Evolutionary conservation across 495 filamentous ascomycete genomes (phyloP), one percentile per base, ranked within the genome.

Genomic region (Trichoderma orchidacearum): DNA sequence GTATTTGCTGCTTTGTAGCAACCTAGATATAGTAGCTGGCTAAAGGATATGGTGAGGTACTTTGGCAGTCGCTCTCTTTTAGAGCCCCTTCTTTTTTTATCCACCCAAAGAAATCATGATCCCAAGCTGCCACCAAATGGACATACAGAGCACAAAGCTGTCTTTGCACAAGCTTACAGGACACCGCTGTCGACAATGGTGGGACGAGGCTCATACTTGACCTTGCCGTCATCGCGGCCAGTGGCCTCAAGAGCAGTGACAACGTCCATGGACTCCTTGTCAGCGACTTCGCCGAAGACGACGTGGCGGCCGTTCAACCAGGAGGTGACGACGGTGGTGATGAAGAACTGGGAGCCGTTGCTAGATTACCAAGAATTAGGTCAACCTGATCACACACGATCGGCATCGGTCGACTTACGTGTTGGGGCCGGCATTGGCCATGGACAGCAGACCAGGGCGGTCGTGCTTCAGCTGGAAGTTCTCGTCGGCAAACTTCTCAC

Each of bases 401-500:
- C 55, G 54, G 5, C 1, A 28, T 18, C 0, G 11, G 27, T 18
- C 21, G 15, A 60, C 82, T 75, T 78, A 85, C 81, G 85, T 89
- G 79, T 89, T 86, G 53, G 78, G 77, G 61, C 86, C 87, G 57
- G 86, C 85, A 67, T 91, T 91, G 64, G 86, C 87, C 87, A 90
- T 91, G 64, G 86, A 89, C 59, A 91, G 78, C 41, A 85, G 78
- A 70, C 76, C 80, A 28, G 78, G 79, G 58, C 72, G 66, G 68
- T 64, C 68, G 76, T 91, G 87, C 71, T 77, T 84, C 38, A 72
- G 67, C 51, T 69, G 61, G 70, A 89, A 87, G 80, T 87, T 90
- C 80, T 91, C 87, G 63, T 91, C 87, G 41, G 78, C 68, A 62
- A 91, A 91, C 78, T 87, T 89, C 71, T 88, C 85, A 64, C 87